Evolutionary conservation across 192 early-diverging fungal species (phyloP).

Genomic region (Geranomyces michiganensis): DNA sequence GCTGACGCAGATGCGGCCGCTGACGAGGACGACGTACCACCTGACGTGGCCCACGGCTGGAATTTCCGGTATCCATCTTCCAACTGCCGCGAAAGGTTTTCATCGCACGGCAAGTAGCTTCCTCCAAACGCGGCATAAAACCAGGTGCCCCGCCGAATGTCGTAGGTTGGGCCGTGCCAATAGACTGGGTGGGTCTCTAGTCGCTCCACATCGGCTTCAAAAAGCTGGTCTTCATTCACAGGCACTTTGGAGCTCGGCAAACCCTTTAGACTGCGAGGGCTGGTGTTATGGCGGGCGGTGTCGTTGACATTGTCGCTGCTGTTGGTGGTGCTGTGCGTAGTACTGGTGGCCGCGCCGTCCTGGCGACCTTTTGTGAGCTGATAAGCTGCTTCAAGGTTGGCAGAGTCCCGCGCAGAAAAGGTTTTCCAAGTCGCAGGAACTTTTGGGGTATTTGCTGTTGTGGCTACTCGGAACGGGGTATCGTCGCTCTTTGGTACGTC

Average conservation of each 20-base stretch:
- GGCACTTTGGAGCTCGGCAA: constrained; percentile 48
- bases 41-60: constrained; percentile 53
- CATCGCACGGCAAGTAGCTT: constrained; percentile 79
- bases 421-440: constrained; percentile 40
- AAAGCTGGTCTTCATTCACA: constrained; percentile 78
- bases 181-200: constrained; percentile 73
- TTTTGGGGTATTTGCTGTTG: constrained; percentile 27
- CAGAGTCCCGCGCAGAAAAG: constrained; percentile 47
- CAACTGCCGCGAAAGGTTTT: constrained; percentile 76
- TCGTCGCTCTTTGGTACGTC: constrained; percentile 52
- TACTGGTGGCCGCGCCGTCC: too few species aligned
- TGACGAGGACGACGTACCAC: background rate
- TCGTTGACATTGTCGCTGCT: background rate
- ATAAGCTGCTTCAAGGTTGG: constrained; percentile 40
- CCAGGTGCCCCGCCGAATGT: constrained; percentile 83
- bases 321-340: background rate
- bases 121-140: constrained; percentile 68
- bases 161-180: constrained; percentile 81
- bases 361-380: constrained; percentile 14
- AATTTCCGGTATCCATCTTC: constrained; percentile 80
- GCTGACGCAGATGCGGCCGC: constrained; percentile 22
- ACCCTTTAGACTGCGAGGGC: background rate
- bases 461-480: constrained; percentile 44
- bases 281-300: background rate
- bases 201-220: constrained; percentile 75